Percentiles rank a stretch among this genome's conserved stretches.
Conservation (phyloP, 768 basidiomycete species). For the Dendrothele bispora region DNA sequence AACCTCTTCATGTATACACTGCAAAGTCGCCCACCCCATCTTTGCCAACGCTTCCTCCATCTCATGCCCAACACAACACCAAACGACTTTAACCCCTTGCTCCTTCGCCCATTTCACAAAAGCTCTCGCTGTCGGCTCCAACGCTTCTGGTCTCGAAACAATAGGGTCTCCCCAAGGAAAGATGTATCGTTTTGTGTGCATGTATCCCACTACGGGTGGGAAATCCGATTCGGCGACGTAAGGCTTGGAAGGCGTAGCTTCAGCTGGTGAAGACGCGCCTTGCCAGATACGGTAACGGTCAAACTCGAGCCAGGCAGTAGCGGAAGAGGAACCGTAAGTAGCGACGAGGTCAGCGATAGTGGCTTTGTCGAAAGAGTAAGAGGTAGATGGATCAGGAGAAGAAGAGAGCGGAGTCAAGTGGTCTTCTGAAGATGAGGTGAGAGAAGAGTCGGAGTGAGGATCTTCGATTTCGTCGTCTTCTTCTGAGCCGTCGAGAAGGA, state of each 20-base stretch:
- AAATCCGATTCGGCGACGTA: conserved; percentile 34
- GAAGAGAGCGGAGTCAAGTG: no score
- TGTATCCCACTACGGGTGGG: conserved; percentile 58
- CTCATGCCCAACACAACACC: conserved; percentile 56
- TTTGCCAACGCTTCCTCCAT: conserved; percentile 52
- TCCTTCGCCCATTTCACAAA: conserved; percentile 45
- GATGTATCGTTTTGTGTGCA: conserved; percentile 48
- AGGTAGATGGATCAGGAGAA: no score
- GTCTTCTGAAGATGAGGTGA: no score
- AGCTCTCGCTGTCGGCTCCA: conserved; percentile 34
- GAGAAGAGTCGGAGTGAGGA: no score
- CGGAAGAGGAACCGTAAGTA: conserved; percentile 63
- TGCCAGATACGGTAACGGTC: conserved; percentile 54
- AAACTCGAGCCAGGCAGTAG: conserved; percentile 72
- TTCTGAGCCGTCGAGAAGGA: no score
- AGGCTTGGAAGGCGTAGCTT: conserved; percentile 23
- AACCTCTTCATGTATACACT: conserved; percentile 64
- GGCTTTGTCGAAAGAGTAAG: conserved; percentile 21
- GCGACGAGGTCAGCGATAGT: conserved; percentile 55
- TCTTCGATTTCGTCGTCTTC: no score
- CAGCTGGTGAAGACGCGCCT: conserved; percentile 18
- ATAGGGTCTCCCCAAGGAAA: conserved; percentile 70
- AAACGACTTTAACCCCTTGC: conserved; percentile 52
- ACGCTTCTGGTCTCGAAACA: conserved; percentile 38
- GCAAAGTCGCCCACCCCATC: conserved; percentile 58